These are phyloP conservation scores for Aspergillus pseudoglaucus DNA, from an alignment of 2,329 filamentous ascomycete genomes.

Conservation along the genomic window DNA sequence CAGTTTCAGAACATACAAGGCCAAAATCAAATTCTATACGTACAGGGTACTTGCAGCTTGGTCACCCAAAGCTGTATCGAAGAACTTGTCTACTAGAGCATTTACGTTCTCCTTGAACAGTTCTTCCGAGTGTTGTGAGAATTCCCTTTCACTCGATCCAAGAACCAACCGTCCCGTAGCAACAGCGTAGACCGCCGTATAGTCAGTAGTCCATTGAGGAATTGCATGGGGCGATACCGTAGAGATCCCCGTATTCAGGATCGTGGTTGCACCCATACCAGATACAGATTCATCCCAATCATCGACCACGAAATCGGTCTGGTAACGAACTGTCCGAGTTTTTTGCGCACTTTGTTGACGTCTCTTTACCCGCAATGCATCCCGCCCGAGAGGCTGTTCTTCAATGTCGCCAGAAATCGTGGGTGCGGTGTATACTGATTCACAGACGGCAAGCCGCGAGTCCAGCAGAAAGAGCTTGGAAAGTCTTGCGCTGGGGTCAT, in stretches of 20 bases:
- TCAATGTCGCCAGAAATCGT: conserved; percentile 6
- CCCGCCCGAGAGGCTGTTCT: conserved; percentile 6
- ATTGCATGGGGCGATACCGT: conserved; percentile 10
- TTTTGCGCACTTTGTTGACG: conserved; percentile 10
- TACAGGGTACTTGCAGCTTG: conserved; percentile 24
- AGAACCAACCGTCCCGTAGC: conserved; percentile 12
- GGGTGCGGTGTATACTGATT: conserved; percentile 25
- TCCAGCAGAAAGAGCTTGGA: conserved; percentile 33
- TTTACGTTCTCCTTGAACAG: conserved; percentile 19
- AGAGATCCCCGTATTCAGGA: conserved; percentile 6
- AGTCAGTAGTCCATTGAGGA: conserved; percentile 25
- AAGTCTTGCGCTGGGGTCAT: conserved; percentile 19
- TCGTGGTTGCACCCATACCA: conserved; percentile 2
- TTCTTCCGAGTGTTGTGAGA: conserved; percentile 3
- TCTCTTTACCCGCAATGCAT: conserved; percentile 18
- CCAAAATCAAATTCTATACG: conserved; percentile 3
- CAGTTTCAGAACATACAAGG: conserved; percentile 1
- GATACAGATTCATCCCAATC: conserved; percentile 28
- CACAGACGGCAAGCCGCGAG: conserved; percentile 26
- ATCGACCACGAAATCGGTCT: conserved; percentile 32
- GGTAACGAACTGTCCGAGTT: conserved; percentile 5
- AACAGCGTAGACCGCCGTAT: conserved; percentile 20
- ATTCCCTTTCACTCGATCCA: conserved; percentile 1
- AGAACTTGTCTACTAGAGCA: conserved; percentile 10
- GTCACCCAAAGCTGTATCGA: conserved; percentile 2